These are phyloP conservation scores for Didymella sp. DNA, from an alignment of 2,329 filamentous ascomycete genomes.

Conservation along the genomic window DNA sequence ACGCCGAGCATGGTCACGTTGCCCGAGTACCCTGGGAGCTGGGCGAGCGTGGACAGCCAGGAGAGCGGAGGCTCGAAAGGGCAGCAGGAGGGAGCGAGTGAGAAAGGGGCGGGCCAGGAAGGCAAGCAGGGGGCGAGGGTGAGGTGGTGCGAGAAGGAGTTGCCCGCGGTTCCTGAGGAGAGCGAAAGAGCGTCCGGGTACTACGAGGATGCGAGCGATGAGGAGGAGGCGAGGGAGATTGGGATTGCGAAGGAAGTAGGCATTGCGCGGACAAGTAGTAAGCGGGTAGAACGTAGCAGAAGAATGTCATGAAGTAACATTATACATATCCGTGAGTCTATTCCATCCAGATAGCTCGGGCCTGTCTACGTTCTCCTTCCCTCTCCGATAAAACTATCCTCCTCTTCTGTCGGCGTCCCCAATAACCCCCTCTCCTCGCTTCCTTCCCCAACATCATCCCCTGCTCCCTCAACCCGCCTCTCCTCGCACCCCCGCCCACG, in stretches of 20 bases:
- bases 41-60: slow-evolving; percentile 3
- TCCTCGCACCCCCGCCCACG: slow-evolving; percentile 45
- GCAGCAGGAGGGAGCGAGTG: neutral
- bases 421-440: slow-evolving; percentile 52
- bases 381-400: slow-evolving; percentile 28
- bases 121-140: neutral
- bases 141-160: neutral
- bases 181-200: slow-evolving; percentile 1
- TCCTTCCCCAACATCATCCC: slow-evolving; percentile 32
- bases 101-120: neutral
- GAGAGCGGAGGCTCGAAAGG: neutral
- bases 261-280: slow-evolving; percentile 7
- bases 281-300: neutral
- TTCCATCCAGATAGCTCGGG: too few relatives aligned
- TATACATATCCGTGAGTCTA: too few relatives aligned
- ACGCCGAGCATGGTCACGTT: slow-evolving; percentile 24
- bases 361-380: neutral
- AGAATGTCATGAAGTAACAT: neutral
- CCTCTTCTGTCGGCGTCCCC: slow-evolving; percentile 32
- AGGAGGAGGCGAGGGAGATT: slow-evolving; percentile 12
- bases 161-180: slow-evolving; percentile 1
- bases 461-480: slow-evolving; percentile 48
- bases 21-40: slow-evolving; percentile 25
- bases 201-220: slow-evolving; percentile 26
- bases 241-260: neutral